A percentile compares a stretch with the other conserved stretches of the same genome.
Conservation (phyloP, 106 monocot species). For the Dendrobium nobile region DNA sequence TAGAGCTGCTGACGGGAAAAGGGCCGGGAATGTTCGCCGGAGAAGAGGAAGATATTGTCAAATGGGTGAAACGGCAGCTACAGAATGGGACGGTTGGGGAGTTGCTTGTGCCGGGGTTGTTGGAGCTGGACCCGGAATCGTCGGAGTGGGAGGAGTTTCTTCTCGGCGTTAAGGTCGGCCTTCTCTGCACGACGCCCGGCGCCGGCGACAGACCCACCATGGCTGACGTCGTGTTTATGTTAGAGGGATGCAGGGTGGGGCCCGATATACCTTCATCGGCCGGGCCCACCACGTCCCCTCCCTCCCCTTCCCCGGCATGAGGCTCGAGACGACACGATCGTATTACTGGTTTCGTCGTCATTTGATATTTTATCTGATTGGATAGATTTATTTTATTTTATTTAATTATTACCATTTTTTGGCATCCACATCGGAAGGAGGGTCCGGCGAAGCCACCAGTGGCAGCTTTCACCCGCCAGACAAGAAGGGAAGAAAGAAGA, state of each 20-base stretch:
- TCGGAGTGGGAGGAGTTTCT: conserved; percentile 98
- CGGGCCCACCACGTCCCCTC: conserved; percentile 57
- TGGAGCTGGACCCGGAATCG: conserved; percentile 88
- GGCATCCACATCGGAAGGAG: too few relatives aligned
- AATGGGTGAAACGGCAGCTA: conserved; percentile 91
- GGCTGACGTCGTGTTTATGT: conserved; percentile 95
- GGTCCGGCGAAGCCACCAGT: too few relatives aligned
- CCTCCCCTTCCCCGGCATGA: conserved; percentile 31
- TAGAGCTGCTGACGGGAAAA: conserved; percentile 83
- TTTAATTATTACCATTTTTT: not conserved
- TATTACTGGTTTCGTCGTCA: not conserved
- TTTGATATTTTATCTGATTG: not conserved
- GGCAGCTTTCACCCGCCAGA: not conserved
- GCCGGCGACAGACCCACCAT: conserved; percentile 61
- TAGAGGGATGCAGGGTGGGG: conserved; percentile 86
- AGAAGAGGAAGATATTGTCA: conserved; percentile 74
- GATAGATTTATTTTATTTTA: not conserved
- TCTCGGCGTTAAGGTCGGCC: conserved; percentile 81
- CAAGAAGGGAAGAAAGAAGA: not conserved
- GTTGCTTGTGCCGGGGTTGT: conserved; percentile 78
- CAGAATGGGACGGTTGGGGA: conserved; percentile 68
- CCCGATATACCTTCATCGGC: conserved; percentile 70
- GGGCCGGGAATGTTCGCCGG: conserved; percentile 72
- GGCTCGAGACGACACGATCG: not conserved
- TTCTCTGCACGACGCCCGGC: conserved; percentile 83